Conservation (phyloP, 176 grass and related monocot genomes). For the Oryza coarctata region DNA sequence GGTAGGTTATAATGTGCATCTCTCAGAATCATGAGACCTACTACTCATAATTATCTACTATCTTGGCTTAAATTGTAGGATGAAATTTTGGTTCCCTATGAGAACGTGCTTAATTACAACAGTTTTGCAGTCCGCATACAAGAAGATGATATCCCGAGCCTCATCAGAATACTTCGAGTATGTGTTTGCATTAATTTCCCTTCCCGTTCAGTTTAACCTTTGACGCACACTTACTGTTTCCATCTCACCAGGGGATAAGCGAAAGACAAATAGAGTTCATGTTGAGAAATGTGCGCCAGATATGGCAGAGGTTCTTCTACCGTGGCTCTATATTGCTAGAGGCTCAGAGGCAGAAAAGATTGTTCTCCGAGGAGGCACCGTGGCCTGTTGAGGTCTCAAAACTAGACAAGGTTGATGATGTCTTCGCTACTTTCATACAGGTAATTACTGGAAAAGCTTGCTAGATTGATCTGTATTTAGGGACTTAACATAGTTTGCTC, state of each 20-base stretch:
- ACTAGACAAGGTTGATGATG: slow-evolving; percentile 72
- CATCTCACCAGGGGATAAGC: slow-evolving; percentile 52
- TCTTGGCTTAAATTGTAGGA: slow-evolving; percentile 58
- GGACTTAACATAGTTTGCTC: background rate
- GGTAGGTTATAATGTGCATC: slow-evolving; percentile 6
- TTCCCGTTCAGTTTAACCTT: background rate
- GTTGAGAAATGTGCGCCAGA: slow-evolving; percentile 78
- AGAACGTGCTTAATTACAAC: slow-evolving; percentile 83
- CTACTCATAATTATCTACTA: slow-evolving; percentile 18
- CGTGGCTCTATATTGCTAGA: slow-evolving; percentile 87
- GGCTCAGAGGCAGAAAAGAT: slow-evolving; percentile 65
- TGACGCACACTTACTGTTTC: slow-evolving; percentile 24
- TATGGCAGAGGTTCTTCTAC: slow-evolving; percentile 93
- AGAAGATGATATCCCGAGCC: slow-evolving; percentile 87
- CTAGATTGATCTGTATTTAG: background rate
- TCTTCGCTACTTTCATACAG: slow-evolving; percentile 91
- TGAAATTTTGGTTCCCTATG: slow-evolving; percentile 87
- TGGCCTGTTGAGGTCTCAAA: slow-evolving; percentile 90
- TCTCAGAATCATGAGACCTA: slow-evolving; percentile 8
- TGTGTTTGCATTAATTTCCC: background rate
- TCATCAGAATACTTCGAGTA: slow-evolving; percentile 69
- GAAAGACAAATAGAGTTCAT: slow-evolving; percentile 84
- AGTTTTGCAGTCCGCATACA: slow-evolving; percentile 79
- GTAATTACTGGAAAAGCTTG: slow-evolving; percentile 36
- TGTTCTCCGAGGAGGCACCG: slow-evolving; percentile 58